Evolutionary conservation across 1,284 basidiomycete genomes (phyloP).

Genomic region (Farysia itapuensis): DNA sequence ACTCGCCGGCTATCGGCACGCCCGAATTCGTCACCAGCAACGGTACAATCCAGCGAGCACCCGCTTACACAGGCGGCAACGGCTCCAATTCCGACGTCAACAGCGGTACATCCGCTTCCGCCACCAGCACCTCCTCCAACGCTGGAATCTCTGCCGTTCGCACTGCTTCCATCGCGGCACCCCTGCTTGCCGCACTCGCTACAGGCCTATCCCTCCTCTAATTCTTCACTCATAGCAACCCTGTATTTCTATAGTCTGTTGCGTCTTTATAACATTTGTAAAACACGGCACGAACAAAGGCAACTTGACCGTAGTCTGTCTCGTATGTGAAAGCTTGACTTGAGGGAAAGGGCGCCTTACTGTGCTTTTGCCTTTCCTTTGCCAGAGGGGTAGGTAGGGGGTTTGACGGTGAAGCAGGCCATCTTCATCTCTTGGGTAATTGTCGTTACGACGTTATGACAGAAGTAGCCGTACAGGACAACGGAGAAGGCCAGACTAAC

Average conservation of each 20-base stretch:
- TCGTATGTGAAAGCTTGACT: too few species aligned
- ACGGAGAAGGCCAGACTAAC: slow-evolving; percentile 70
- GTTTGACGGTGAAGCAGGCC: slow-evolving; percentile 40
- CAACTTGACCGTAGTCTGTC: too few species aligned
- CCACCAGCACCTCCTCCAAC: background rate
- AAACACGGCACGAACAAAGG: too few species aligned
- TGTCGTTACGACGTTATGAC: slow-evolving; percentile 50
- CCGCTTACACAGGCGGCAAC: slow-evolving; percentile 48
- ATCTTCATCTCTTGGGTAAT: slow-evolving; percentile 49
- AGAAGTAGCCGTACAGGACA: slow-evolving; percentile 74
- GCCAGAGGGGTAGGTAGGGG: slow-evolving; percentile 18
- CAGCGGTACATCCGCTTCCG: slow-evolving; percentile 2
- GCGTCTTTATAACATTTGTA: too few species aligned
- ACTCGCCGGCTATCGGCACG: slow-evolving; percentile 44
- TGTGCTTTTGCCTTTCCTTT: background rate
- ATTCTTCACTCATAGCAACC: background rate
- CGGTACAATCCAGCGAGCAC: slow-evolving; percentile 22
- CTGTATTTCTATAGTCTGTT: background rate
- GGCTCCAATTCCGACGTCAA: slow-evolving; percentile 24
- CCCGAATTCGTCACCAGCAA: slow-evolving; percentile 44
- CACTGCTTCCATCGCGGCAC: background rate
- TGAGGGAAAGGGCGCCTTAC: too few species aligned
- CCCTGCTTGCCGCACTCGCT: background rate
- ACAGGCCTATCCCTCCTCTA: background rate
- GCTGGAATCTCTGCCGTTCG: too few species aligned